Percentiles rank a stretch among this genome's conserved stretches.
phyloP scores from a whole-genome alignment of 257 asterid genomes.

The Echium plantagineum region DNA sequence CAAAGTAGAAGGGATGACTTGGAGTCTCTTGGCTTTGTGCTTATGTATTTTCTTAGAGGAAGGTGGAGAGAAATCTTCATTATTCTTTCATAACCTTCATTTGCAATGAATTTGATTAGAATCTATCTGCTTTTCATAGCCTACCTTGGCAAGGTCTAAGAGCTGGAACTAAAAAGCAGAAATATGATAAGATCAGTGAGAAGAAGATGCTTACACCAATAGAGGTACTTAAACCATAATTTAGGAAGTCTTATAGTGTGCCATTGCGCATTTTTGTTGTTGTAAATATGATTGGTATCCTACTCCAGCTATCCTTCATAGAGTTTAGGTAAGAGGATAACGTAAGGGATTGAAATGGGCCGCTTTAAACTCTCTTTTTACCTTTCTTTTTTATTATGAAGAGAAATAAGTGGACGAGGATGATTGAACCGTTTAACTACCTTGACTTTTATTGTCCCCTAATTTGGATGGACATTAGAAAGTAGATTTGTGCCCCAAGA shows the following conservation, averaged over 20 bases:
- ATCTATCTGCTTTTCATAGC: conserved; percentile 20
- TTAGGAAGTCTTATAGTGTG: neutral
- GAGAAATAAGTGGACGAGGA: too few species aligned
- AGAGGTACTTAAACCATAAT: conserved; percentile 39
- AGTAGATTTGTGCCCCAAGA: too few species aligned
- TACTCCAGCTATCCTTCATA: too few species aligned
- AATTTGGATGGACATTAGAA: too few species aligned
- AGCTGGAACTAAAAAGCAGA: conserved; percentile 97
- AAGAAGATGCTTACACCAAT: conserved; percentile 93
- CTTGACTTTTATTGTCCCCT: too few species aligned
- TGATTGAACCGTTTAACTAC: too few species aligned
- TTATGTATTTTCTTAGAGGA: conserved; percentile 89
- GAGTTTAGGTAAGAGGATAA: too few species aligned
- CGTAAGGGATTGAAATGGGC: too few species aligned
- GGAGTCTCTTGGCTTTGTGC: conserved; percentile 92
- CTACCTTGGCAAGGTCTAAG: conserved; percentile 97
- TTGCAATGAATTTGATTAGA: neutral
- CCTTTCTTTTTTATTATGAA: too few species aligned
- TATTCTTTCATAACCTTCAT: conserved; percentile 1
- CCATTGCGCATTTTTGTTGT: neutral
- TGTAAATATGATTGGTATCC: too few species aligned
- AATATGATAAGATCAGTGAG: conserved; percentile 92
- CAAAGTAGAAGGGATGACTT: conserved; percentile 98
- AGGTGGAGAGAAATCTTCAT: conserved; percentile 33
- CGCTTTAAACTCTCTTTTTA: too few species aligned